Percentiles rank a stretch among this genome's conserved stretches.
These are phyloP conservation scores for Colletotrichum spaethianum DNA, from an alignment of 2,329 filamentous ascomycete species.

Conservation along the genomic window DNA sequence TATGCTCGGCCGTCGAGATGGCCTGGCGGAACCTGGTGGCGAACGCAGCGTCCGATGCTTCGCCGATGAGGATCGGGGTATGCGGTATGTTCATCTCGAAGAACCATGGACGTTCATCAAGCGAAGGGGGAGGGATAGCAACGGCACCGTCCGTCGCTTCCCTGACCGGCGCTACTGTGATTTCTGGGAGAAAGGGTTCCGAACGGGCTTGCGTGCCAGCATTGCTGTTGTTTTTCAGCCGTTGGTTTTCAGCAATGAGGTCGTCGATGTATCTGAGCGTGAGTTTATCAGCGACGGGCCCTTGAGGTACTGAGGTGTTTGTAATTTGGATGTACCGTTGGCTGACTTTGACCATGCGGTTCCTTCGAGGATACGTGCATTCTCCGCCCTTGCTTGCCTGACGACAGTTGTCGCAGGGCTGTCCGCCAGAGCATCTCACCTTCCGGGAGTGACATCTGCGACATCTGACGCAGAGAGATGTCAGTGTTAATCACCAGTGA, in stretches of 20 bases:
- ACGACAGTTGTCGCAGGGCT: slow-evolving; percentile 51
- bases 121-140: slow-evolving; percentile 39
- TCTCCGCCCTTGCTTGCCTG: slow-evolving; percentile 49
- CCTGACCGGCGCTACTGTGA: slow-evolving; percentile 5
- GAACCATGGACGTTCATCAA: slow-evolving; percentile 52
- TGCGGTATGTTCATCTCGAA: slow-evolving; percentile 51
- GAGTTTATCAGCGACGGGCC: not conserved
- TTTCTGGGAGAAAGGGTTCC: slow-evolving; percentile 12
- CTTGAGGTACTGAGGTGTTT: slow-evolving; percentile 45
- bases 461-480: slow-evolving; percentile 44
- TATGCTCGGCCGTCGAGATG: slow-evolving; percentile 48
- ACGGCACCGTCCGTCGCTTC: slow-evolving; percentile 23
- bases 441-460: slow-evolving; percentile 52
- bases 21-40: slow-evolving; percentile 54
- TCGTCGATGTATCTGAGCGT: slow-evolving; percentile 50
- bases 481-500: slow-evolving; percentile 42
- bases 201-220: slow-evolving; percentile 17
- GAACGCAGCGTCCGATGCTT: slow-evolving; percentile 54
- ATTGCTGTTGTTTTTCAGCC: slow-evolving; percentile 43
- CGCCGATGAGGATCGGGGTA: slow-evolving; percentile 53
- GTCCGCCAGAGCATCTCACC: slow-evolving; percentile 52
- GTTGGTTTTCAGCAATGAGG: slow-evolving; percentile 52
- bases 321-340: slow-evolving; percentile 46
- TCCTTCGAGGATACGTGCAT: slow-evolving; percentile 52
- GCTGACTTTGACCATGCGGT: slow-evolving; percentile 51